Base-by-base conservation (phyloP, 371 early-diverging fungal genomes). In the Basidiobolus heterosporus region DNA sequence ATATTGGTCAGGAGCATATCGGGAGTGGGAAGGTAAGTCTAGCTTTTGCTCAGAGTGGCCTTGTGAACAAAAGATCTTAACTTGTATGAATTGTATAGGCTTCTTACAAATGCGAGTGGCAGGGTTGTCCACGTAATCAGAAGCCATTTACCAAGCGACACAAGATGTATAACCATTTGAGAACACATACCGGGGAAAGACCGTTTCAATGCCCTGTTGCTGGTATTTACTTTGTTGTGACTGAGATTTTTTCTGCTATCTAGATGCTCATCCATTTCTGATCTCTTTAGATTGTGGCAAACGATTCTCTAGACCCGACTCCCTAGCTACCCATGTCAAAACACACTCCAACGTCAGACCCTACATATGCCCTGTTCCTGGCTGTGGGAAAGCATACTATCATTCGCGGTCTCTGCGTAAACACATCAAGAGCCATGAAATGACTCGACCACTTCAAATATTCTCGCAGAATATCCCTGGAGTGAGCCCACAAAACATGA, bases 121-220 rank as follows among this genome's bases (percentile, higher is more conserved):
- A 71, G 45, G 79, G 72, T 19, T 91, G 91, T 57, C 66, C 69
- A 21, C 75, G 91, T 38, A 62, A 63, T 49, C 65, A 69, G 50
- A 74, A 75, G 53, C 85, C 89, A 8, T 91, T 91, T 58, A 71
- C 82, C 20, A 88, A 91, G 56, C 66, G 91, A 9, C 91, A 91
- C 65, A 86, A 87, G 60, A 82, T 88, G 73, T 79, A 75, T 45
- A 86, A 88, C 52, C 92, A 91, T 55, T 55, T 83, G 56, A 80
- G 92, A 9, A 85, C 85, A 18, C 91, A 91, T 58, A 85, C 86
- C 17, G 86, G 87, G 6, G 82, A 83, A 59, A 64, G 77, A 19
- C 85, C 85, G 3, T 85, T 80, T 41, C 49, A 52, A 23, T 76
- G 77, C 47, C 64, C 52, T 37, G 58, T 67, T 3, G 61, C 52